Conservation (phyloP, 2,329 filamentous ascomycete genomes). For the Fusarium xylarioides region DNA sequence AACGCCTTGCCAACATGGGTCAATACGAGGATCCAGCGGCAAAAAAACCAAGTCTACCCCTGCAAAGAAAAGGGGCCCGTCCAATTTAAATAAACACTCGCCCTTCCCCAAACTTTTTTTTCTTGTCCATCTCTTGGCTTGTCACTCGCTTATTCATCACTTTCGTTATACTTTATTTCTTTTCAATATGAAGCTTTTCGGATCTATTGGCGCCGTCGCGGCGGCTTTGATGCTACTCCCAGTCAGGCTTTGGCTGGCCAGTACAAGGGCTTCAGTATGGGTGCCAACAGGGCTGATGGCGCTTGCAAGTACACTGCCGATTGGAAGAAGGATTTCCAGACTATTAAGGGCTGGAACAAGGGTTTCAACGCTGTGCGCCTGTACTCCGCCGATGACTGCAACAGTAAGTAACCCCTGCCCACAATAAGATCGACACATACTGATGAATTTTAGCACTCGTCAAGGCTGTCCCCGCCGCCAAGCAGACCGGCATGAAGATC, state of each 20-base stretch:
- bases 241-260: slow-evolving; percentile 34
- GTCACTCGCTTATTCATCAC: slow-evolving; percentile 16
- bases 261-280: slow-evolving; percentile 40
- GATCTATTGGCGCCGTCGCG: slow-evolving; percentile 23
- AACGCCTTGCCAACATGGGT: neutral
- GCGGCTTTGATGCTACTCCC: slow-evolving; percentile 27
- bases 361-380: slow-evolving; percentile 39
- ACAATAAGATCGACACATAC: too few species aligned
- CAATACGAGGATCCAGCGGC: slow-evolving; percentile 3
- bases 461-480: slow-evolving; percentile 39
- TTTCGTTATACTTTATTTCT: neutral
- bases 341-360: slow-evolving; percentile 40
- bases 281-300: slow-evolving; percentile 36
- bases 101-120: neutral
- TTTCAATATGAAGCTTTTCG: slow-evolving; percentile 32
- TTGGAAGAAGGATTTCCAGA: slow-evolving; percentile 41
- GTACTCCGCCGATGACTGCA: slow-evolving; percentile 34
- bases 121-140: neutral
- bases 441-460: slow-evolving; percentile 16
- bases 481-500: slow-evolving; percentile 37
- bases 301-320: slow-evolving; percentile 35
- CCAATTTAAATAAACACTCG: slow-evolving; percentile 17
- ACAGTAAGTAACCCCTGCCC: slow-evolving; percentile 21
- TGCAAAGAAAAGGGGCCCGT: slow-evolving; percentile 2
- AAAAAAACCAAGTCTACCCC: neutral